Conservation (phyloP, 225 moss, liverwort and hornwort species). For the Physcomitrellopsis africana region DNA sequence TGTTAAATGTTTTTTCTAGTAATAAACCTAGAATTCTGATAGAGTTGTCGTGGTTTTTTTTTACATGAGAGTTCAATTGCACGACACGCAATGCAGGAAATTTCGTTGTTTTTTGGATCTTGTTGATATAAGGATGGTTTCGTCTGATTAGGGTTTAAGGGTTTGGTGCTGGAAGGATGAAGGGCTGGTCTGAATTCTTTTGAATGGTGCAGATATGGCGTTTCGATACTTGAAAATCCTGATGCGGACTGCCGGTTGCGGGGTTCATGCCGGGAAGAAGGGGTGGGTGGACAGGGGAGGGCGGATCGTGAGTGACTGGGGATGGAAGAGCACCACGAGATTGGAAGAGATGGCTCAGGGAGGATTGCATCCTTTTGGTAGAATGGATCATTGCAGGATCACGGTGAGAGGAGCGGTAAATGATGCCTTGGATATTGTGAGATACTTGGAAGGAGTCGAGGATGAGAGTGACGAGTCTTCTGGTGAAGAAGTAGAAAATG, state of each 20-base stretch:
- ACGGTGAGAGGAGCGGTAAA: slow-evolving; percentile 31
- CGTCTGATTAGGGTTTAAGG: too few species aligned
- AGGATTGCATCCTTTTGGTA: neutral
- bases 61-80: too few species aligned
- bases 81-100: too few species aligned
- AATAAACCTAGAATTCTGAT: too few species aligned
- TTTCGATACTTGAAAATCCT: slow-evolving; percentile 34
- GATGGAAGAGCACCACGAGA: neutral
- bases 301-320: slow-evolving; percentile 4
- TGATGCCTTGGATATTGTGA: slow-evolving; percentile 50
- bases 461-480: slow-evolving; percentile 33
- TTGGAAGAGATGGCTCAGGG: slow-evolving; percentile 9
- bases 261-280: neutral
- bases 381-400: neutral
- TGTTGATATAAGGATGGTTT: neutral
- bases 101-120: too few species aligned
- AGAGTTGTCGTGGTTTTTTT: too few species aligned
- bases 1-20: too few species aligned
- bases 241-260: slow-evolving; percentile 23
- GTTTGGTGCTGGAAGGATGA: neutral
- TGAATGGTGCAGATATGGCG: slow-evolving; percentile 37
- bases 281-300: neutral
- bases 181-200: neutral
- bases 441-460: slow-evolving; percentile 45
- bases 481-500: neutral